Evolutionary conservation across 2,329 filamentous ascomycete species (phyloP).

Genomic region (Pestalotiopsis sp.): DNA sequence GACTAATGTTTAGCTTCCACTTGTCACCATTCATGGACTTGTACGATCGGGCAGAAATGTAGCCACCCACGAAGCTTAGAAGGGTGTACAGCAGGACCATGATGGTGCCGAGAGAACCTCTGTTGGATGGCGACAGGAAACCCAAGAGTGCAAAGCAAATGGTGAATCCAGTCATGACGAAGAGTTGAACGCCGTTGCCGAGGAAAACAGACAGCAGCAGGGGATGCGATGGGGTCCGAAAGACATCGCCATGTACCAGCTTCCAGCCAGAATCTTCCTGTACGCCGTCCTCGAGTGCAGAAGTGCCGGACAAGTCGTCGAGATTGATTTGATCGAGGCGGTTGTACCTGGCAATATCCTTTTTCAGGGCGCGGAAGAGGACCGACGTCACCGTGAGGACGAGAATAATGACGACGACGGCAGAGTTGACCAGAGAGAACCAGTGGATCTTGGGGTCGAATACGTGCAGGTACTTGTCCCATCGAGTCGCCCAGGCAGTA

Average conservation of each 20-base stretch:
- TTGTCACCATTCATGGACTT: conserved; percentile 89
- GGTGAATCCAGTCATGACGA: conserved; percentile 95
- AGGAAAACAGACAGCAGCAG: conserved; percentile 85
- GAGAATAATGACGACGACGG: conserved; percentile 91
- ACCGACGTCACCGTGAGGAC: conserved; percentile 93
- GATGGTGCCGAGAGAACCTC: conserved; percentile 89
- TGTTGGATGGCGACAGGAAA: conserved; percentile 93
- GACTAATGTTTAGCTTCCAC: conserved; percentile 91
- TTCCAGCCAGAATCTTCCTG: conserved; percentile 99
- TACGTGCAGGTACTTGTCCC: conserved; percentile 98
- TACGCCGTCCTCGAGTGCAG: conserved; percentile 83
- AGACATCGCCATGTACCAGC: conserved; percentile 95
- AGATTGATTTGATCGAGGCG: conserved; percentile 87
- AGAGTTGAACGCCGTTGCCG: conserved; percentile 93
- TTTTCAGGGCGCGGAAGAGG: conserved; percentile 81
- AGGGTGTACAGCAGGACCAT: conserved; percentile 93
- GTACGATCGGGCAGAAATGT: conserved; percentile 87
- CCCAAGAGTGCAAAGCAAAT: conserved; percentile 92
- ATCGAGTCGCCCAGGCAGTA: conserved; percentile 93
- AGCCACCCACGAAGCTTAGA: conserved; percentile 90
- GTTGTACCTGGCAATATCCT: conserved; percentile 97
- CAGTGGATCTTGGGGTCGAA: conserved; percentile 98
- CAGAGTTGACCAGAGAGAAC: conserved; percentile 97
- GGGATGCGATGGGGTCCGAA: conserved; percentile 82
- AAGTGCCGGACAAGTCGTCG: conserved; percentile 83